phyloP scores from a whole-genome alignment of 2,329 filamentous ascomycete genomes.

The Aureobasidium musti region DNA sequence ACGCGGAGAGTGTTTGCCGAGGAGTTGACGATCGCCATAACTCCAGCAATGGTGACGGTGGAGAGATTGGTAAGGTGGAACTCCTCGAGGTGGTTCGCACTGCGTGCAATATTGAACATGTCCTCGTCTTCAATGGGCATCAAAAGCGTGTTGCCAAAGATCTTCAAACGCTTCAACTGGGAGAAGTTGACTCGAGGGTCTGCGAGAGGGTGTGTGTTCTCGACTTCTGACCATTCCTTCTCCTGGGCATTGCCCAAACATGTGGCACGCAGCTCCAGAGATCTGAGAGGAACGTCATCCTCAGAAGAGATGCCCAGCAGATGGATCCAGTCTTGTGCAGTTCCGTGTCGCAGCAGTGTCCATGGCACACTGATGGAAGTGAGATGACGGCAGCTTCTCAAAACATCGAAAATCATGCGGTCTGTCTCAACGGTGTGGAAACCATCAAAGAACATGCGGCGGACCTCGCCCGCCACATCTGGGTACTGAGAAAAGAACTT shows the following conservation, averaged over 20 bases:
- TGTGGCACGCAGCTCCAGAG: conserved; percentile 55
- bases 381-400: conserved; percentile 52
- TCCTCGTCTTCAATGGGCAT: conserved; percentile 56
- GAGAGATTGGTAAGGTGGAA: conserved; percentile 58
- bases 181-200: conserved; percentile 52
- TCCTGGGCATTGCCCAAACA: conserved; percentile 53
- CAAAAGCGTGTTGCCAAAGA: conserved; percentile 57
- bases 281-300: conserved; percentile 48
- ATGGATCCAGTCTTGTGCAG: conserved; percentile 51
- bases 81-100: conserved; percentile 54
- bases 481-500: conserved; percentile 51
- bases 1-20: conserved; percentile 53
- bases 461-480: conserved; percentile 52
- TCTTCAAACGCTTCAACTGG: conserved; percentile 54
- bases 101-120: conserved; percentile 53
- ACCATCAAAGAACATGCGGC: conserved; percentile 58
- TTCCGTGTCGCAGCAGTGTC: conserved; percentile 55
- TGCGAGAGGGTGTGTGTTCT: conserved; percentile 46
- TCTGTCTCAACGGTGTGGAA: conserved; percentile 56
- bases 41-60: conserved; percentile 55
- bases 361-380: conserved; percentile 55
- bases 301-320: conserved; percentile 48
- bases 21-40: conserved; percentile 55
- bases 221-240: conserved; percentile 46
- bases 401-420: conserved; percentile 51